Evolutionary conservation across 192 early-diverging fungal species (phyloP), one percentile per base, ranked within the genome.

Genomic region (Linnemannia zychae): DNA sequence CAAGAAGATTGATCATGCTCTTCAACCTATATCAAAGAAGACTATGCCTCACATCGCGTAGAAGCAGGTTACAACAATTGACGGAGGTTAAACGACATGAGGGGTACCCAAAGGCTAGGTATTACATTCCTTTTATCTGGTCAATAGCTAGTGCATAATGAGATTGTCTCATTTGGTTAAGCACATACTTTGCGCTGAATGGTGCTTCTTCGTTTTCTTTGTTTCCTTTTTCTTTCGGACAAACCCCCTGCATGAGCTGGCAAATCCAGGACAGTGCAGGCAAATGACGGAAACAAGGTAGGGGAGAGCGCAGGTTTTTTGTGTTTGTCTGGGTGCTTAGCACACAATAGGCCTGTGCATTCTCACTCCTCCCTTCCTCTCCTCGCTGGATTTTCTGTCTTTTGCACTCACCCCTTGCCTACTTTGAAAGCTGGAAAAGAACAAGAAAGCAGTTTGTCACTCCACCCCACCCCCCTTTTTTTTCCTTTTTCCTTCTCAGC

Each of bases 181-280:
- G 28, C 31, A 53, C n/a, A 11, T 31, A 44, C 9, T 24, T 24
- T 60, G 53, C 53, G 15, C 24, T 63, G 24, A 6, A 20, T 24
- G 22, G 22, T 24, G 22, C n/a, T 53, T 53, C 22, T 16, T 7
- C 6, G 22, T 53, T 53, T 18, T 53, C 7, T 20, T 53, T n/a
- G 52, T 53, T 34, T 73, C 40, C 16, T 28, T 34, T 48, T 52
- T 20, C 18, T 28, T 16, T 44, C 22, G 15, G 46, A 46, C 28
- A 28, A 71, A 52, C 50, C 33, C 53, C 71, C 71, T 49, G 66
- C 47, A 47, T 76, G 50, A 44, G 63, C 46, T 28, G 28, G 34
- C 34, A 24, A 28, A 49, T 68, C 20, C 31, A 49, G 40, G 40
- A 36, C 28, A 50, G 7, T 24, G 11, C 15, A 63, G 57, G 28